Evolutionary conservation across 148 eudicot species (phyloP).

Genomic region (Rhododendron henanense): DNA sequence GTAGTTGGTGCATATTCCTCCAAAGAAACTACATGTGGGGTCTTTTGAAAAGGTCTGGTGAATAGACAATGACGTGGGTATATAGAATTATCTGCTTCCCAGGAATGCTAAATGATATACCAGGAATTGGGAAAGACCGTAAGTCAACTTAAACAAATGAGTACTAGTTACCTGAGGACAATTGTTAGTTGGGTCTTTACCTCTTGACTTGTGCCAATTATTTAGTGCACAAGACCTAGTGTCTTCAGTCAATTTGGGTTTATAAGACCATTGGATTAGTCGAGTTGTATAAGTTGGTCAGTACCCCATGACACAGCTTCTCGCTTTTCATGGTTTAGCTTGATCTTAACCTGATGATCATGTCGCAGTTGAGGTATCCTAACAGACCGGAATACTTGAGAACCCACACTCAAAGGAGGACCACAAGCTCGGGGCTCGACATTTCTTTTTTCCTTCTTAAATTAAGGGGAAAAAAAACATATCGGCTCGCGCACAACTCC

Average conservation of each 20-base stretch:
- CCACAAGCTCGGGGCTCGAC: too few species aligned
- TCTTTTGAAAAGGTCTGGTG: constrained; percentile 9
- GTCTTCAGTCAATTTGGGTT: not conserved
- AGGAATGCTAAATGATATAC: not conserved
- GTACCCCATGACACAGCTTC: too few species aligned
- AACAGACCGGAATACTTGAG: not conserved
- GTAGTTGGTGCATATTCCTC: constrained; percentile 7
- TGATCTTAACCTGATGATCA: too few species aligned
- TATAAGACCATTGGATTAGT: too few species aligned
- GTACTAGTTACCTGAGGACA: not conserved
- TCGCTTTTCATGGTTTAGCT: too few species aligned
- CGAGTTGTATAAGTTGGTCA: too few species aligned
- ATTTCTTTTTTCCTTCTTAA: not conserved
- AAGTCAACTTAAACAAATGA: not conserved
- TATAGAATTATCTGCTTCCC: not conserved
- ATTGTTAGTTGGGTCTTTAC: not conserved
- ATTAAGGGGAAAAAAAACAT: too few species aligned
- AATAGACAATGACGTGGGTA: not conserved
- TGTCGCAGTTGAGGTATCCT: too few species aligned
- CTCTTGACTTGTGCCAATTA: not conserved
- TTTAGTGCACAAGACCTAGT: not conserved
- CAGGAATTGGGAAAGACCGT: not conserved
- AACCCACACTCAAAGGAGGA: too few species aligned
- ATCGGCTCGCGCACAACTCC: not conserved
- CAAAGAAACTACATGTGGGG: constrained; percentile 11